These are phyloP conservation scores for Paramecium tetraurelia DNA, from an alignment of 73 alveolate genomes.

Conservation along the genomic window DNA sequence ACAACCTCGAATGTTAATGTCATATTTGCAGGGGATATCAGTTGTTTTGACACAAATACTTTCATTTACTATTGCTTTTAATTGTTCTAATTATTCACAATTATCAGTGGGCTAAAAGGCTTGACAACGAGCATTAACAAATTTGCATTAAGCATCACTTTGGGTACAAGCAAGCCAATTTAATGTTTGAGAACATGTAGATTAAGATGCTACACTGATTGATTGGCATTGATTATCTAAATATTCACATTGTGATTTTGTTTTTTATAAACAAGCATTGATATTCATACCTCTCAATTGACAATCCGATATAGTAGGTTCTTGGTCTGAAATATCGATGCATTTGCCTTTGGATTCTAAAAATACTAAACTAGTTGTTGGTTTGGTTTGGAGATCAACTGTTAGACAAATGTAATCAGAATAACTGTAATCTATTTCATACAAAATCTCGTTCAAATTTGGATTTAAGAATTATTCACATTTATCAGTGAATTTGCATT, in stretches of 20 bases:
- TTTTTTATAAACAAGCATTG: slow-evolving; percentile 13
- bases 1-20: background rate
- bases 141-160: background rate
- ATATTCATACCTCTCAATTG: background rate
- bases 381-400: background rate
- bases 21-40: background rate
- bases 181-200: background rate
- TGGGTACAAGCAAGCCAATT: background rate
- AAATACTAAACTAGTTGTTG: background rate
- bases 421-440: background rate
- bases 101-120: background rate
- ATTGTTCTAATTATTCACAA: background rate
- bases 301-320: background rate
- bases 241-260: background rate
- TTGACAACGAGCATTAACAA: background rate
- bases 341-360: background rate
- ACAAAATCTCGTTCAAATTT: background rate
- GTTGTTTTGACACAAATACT: background rate
- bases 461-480: background rate
- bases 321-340: background rate
- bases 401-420: background rate
- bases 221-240: background rate
- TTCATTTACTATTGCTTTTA: background rate
- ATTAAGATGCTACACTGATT: no score
- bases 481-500: background rate